These are phyloP conservation scores for Amanita brunnescens DNA, from an alignment of 768 basidiomycete genomes.

Conservation along the genomic window DNA sequence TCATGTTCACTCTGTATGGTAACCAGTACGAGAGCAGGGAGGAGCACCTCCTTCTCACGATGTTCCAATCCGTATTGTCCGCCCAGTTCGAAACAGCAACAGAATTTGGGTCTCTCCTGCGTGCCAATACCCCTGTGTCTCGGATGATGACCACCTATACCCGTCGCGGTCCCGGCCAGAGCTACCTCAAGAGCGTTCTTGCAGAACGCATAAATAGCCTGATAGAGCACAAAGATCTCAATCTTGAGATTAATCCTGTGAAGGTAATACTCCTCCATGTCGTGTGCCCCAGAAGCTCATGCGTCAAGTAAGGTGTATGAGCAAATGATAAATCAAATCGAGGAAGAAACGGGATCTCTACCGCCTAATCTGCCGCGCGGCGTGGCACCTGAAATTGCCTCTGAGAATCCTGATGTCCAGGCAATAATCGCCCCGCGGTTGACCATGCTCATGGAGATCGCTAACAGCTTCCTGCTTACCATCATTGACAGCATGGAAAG, in stretches of 20 bases:
- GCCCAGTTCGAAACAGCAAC: conserved; percentile 99
- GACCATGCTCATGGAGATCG: conserved; percentile 99
- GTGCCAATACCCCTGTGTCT: conserved; percentile 98
- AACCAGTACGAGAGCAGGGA: conserved; percentile 99
- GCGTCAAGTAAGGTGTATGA: conserved; percentile 75
- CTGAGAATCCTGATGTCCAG: conserved; percentile 91
- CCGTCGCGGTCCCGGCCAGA: conserved; percentile 95
- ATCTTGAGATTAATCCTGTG: conserved; percentile 97
- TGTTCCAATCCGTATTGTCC: conserved; percentile 98
- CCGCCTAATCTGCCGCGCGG: conserved; percentile 89
- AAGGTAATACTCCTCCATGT: conserved; percentile 51
- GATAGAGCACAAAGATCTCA: conserved; percentile 99
- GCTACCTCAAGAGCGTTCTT: conserved; percentile 94
- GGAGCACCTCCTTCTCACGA: conserved; percentile 95
- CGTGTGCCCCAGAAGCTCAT: conserved; percentile 2
- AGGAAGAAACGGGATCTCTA: conserved; percentile 90
- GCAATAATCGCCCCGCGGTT: conserved; percentile 95
- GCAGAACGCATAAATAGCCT: conserved; percentile 98
- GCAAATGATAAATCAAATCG: conserved; percentile 98
- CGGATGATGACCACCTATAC: conserved; percentile 99
- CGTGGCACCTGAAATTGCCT: conserved; percentile 90
- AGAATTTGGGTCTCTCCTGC: conserved; percentile 96
- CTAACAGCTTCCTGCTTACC: conserved; percentile 92
- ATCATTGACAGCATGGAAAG: conserved; percentile 99
- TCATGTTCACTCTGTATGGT: conserved; percentile 99